These are phyloP conservation scores for Lipomyces starkeyi DNA, from an alignment of 805 yeast species.

Conservation along the genomic window DNA sequence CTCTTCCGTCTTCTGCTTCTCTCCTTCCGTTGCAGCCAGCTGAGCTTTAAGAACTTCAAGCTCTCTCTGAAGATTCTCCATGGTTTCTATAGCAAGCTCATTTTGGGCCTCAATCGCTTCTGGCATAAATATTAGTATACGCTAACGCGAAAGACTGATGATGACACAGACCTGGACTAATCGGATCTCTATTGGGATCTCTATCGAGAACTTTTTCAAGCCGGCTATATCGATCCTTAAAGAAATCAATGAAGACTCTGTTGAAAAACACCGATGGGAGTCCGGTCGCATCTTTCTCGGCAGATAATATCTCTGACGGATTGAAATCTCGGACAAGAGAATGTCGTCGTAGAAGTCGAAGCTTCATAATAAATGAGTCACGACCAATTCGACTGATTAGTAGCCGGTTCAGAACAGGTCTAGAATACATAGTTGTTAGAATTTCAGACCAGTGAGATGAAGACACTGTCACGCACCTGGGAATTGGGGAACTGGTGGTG, in stretches of 20 bases:
- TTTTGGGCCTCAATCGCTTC: constrained; percentile 37
- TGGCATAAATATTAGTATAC: neutral
- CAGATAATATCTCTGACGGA: constrained; percentile 55
- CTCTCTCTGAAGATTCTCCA: constrained; percentile 26
- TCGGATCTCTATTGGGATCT: constrained; percentile 77
- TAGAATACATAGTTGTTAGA: constrained; percentile 52
- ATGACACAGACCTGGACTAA: constrained; percentile 29
- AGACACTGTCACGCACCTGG: constrained; percentile 36
- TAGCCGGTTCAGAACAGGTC: constrained; percentile 65
- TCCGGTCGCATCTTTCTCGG: constrained; percentile 78
- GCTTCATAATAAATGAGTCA: constrained; percentile 75
- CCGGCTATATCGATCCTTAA: constrained; percentile 72
- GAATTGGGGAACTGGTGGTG: constrained; percentile 58
- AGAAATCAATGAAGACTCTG: constrained; percentile 62
- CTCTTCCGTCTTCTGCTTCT: constrained; percentile 14
- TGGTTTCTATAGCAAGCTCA: constrained; percentile 28
- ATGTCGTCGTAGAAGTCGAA: constrained; percentile 72
- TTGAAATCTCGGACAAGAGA: constrained; percentile 61
- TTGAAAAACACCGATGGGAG: constrained; percentile 83
- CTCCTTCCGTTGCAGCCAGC: constrained; percentile 8
- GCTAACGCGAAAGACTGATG: constrained; percentile 17
- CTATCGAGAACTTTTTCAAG: constrained; percentile 72
- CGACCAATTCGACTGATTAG: constrained; percentile 77
- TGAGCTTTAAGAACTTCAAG: constrained; percentile 17
- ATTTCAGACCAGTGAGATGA: neutral